These are phyloP conservation scores for Boletus sp. DNA, from an alignment of 768 basidiomycete genomes.

Conservation along the genomic window DNA sequence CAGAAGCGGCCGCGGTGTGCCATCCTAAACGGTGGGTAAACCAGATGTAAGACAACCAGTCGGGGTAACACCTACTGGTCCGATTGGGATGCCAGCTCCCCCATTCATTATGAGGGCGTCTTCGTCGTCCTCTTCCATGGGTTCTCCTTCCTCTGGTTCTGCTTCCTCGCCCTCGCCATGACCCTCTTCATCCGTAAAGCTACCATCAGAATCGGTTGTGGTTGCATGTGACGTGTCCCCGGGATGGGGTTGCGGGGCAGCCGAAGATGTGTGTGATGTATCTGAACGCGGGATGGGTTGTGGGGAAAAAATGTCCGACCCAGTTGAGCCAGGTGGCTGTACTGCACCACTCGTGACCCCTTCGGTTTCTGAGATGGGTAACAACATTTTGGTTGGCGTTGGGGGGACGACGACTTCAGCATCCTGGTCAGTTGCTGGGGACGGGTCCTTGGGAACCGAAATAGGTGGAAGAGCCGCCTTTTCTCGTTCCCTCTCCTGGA, in stretches of 20 bases:
- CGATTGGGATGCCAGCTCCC: conserved; percentile 92
- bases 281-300: conserved; percentile 25
- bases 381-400: conserved; percentile 42
- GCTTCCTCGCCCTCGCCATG: conserved; percentile 70
- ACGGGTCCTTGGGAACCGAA: conserved; percentile 19
- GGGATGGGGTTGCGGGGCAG: conserved; percentile 26
- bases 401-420: conserved; percentile 44
- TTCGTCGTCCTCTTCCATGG: conserved; percentile 80
- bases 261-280: conserved; percentile 18
- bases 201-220: conserved; percentile 34
- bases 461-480: conserved; percentile 28
- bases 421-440: conserved; percentile 26
- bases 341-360: conserved; percentile 91
- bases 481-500: conserved; percentile 36
- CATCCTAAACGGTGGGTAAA: conserved; percentile 55
- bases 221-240: conserved; percentile 32
- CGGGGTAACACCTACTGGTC: conserved; percentile 60
- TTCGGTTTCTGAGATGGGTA: conserved; percentile 74
- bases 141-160: conserved; percentile 55
- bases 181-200: conserved; percentile 60
- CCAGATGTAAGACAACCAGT: background rate
- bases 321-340: conserved; percentile 84
- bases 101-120: conserved; percentile 85
- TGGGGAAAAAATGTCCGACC: conserved; percentile 33
- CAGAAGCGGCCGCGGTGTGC: conserved; percentile 79